A percentile compares a stretch with the other conserved stretches of the same genome.
Conservation (phyloP, 768 basidiomycete species). For the Cyathus striatus region DNA sequence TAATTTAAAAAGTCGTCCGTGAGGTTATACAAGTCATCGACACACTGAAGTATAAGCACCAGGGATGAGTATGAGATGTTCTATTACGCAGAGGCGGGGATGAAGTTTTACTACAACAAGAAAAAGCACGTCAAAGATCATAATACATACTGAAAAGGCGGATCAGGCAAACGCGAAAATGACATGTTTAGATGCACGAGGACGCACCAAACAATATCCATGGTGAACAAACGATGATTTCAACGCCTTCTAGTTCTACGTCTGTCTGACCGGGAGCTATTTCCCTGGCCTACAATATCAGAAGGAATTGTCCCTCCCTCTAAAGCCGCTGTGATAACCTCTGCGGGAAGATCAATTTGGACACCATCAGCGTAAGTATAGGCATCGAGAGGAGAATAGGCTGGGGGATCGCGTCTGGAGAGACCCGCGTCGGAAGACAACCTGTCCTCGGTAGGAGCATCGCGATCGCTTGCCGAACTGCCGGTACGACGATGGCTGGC, state of each 20-base stretch:
- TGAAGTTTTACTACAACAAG: constrained; percentile 7
- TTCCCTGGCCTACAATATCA: constrained; percentile 48
- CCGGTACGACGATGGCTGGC: constrained; percentile 31
- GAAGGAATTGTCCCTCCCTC: constrained; percentile 68
- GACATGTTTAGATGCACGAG: constrained; percentile 1
- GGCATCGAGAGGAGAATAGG: constrained; percentile 88
- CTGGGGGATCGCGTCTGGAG: constrained; percentile 68
- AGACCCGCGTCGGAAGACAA: constrained; percentile 28
- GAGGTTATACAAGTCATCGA: no score
- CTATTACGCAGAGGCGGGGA: neutral
- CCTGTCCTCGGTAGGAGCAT: constrained; percentile 18
- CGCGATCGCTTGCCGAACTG: constrained; percentile 21
- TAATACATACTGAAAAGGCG: constrained; percentile 10
- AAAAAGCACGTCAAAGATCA: neutral
- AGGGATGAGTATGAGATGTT: neutral
- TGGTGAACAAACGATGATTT: constrained; percentile 10
- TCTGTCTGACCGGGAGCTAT: constrained; percentile 45
- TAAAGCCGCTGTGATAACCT: constrained; percentile 85
- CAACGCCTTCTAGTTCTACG: constrained; percentile 54
- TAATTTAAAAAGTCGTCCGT: no score
- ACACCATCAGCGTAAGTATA: constrained; percentile 82
- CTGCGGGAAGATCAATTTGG: constrained; percentile 90
- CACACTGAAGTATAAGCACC: no score
- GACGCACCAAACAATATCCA: constrained; percentile 24
- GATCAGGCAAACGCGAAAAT: constrained; percentile 2